Conservation (phyloP, 495 filamentous ascomycete species). For the Elasticomyces elasticus region DNA sequence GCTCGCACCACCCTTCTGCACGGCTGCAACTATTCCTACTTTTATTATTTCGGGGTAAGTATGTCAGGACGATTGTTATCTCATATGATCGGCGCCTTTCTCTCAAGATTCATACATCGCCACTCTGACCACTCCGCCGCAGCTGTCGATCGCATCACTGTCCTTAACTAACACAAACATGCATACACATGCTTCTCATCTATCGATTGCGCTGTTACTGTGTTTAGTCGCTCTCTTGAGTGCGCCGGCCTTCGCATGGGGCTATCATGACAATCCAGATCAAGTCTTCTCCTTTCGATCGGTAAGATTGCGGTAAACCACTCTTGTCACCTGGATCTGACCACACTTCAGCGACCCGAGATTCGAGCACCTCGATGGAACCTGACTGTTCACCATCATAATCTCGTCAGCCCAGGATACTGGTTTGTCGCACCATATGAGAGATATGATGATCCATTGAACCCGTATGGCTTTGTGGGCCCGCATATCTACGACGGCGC, state of each 20-base stretch:
- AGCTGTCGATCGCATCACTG: too few relatives aligned
- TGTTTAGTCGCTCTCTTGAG: not conserved
- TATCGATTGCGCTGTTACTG: not conserved
- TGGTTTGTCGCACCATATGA: slow-evolving; percentile 14
- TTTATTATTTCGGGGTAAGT: too few relatives aligned
- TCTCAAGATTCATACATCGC: too few relatives aligned
- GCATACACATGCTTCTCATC: not conserved
- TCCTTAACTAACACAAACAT: too few relatives aligned
- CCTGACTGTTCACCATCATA: slow-evolving; percentile 1
- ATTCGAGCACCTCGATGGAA: slow-evolving; percentile 3
- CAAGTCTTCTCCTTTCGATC: not conserved
- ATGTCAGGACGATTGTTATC: too few relatives aligned
- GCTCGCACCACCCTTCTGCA: too few relatives aligned
- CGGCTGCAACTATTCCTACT: too few relatives aligned
- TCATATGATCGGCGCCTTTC: too few relatives aligned
- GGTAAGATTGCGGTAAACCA: not conserved
- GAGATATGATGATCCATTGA: not conserved
- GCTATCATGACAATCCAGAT: not conserved
- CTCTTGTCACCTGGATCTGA: not conserved
- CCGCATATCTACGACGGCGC: slow-evolving; percentile 12
- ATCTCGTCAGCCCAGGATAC: slow-evolving; percentile 1
- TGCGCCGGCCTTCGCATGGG: not conserved
- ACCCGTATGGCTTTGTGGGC: slow-evolving; percentile 1
- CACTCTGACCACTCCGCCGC: too few relatives aligned
- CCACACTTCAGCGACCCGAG: slow-evolving; percentile 2